These are phyloP conservation scores for Sinapis alba DNA, from an alignment of 441 rosid genomes.

Conservation along the genomic window DNA sequence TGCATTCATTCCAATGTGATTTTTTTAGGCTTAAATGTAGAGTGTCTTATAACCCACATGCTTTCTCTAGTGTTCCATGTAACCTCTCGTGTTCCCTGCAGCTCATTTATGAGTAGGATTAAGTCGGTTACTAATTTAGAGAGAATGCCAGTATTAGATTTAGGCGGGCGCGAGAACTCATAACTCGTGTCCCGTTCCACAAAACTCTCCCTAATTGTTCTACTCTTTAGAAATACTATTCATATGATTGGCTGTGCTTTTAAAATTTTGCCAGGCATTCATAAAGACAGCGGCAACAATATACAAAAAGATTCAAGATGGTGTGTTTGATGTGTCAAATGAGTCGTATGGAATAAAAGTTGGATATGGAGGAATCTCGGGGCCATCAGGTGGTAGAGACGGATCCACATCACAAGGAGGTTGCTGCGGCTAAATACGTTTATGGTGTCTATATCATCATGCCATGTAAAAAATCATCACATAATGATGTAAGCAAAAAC, in stretches of 20 bases:
- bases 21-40: neutral
- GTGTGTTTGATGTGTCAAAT: constrained; percentile 94
- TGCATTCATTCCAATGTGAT: neutral
- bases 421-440: constrained; percentile 69
- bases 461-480: constrained; percentile 18
- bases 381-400: constrained; percentile 92
- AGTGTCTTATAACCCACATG: neutral
- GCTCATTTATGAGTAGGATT: neutral
- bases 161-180: neutral
- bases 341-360: constrained; percentile 98
- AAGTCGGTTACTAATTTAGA: neutral
- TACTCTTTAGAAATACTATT: neutral
- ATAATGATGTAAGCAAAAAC: constrained; percentile 21
- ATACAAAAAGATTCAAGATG: constrained; percentile 97
- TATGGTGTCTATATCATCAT: constrained; percentile 19
- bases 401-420: constrained; percentile 82
- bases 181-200: neutral
- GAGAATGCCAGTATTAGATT: neutral
- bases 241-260: neutral
- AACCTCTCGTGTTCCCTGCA: neutral
- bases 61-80: neutral
- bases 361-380: constrained; percentile 94
- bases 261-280: constrained; percentile 65
- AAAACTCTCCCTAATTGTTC: neutral
- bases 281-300: constrained; percentile 93